Evolutionary conservation across 345 rosid species (phyloP), one percentile per base, ranked within the genome.

Genomic region (Linum usitatissimum): DNA sequence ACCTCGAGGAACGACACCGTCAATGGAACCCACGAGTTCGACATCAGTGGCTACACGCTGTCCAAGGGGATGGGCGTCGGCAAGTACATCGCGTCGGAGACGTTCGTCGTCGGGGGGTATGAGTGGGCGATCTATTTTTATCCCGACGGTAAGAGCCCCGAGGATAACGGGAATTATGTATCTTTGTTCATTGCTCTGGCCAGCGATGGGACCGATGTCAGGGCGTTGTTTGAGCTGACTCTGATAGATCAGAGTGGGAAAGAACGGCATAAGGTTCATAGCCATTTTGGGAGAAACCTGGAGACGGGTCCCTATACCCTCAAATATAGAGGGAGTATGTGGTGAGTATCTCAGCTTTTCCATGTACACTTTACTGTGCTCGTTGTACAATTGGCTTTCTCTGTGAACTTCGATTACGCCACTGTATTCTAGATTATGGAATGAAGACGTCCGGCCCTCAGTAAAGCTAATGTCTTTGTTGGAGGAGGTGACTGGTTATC

Each of bases 261-360:
- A 66, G 94, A 71, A 72, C 66, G 78, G 38, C 90, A 80, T 64
- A 86, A 82, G 77, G 83, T 86, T 66, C 94, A 84, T 65, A 82
- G 76, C 82, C 94, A 86, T 82, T 86, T 86, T 18, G 87, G 90
- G 39, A 77, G 90, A 71, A 64, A 84, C 60, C 89, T 81, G 10
- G 90, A 86, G 70, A 75, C 82, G 18, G 87, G 90, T 21, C 94
- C 94, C 0, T 86, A 86, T 67, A 77, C 83, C 17, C 83, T 87
- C 3, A 87, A 83, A 49, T 83, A 85, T 65, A 70, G 95, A 7
- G 91, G 95, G 45, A 84, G 90, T 80, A 84, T 86, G 94, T 86
- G 94, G 94, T 86, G 63, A 66, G 86, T 58, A 34, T 34, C 38
- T 34, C 8, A n/a, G 31, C 19, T 30, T 66, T 63, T 61, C 55